Conservation (phyloP, 768 basidiomycete species). For the Suillus fuscotomentosus region DNA sequence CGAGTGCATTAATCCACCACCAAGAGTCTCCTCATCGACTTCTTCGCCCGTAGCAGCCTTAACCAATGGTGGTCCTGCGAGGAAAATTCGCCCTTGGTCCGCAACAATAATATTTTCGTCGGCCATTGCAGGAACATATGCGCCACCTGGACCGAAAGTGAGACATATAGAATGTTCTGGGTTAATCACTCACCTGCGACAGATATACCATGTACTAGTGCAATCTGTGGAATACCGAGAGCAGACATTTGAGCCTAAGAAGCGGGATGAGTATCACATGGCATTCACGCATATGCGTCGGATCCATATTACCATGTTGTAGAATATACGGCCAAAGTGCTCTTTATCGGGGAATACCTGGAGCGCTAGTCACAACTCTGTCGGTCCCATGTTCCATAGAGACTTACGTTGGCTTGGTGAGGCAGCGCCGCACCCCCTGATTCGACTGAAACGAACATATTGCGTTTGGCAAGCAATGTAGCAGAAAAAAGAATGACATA, state of each 20-base stretch:
- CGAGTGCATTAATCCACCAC: slow-evolving; percentile 90
- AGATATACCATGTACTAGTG: slow-evolving; percentile 91
- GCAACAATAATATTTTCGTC: slow-evolving; percentile 91
- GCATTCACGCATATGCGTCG: slow-evolving; percentile 1
- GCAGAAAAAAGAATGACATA: slow-evolving; percentile 33
- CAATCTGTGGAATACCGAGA: slow-evolving; percentile 86
- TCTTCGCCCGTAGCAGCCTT: slow-evolving; percentile 94
- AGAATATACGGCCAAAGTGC: slow-evolving; percentile 95
- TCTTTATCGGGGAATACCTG: slow-evolving; percentile 91
- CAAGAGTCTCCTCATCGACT: slow-evolving; percentile 89
- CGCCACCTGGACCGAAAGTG: slow-evolving; percentile 55
- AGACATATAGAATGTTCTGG: not conserved
- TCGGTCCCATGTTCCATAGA: not conserved
- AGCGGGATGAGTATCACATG: slow-evolving; percentile 11
- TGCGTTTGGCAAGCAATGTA: slow-evolving; percentile 1
- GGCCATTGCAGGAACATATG: slow-evolving; percentile 95
- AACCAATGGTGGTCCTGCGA: slow-evolving; percentile 92
- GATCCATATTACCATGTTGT: slow-evolving; percentile 73
- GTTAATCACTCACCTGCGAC: slow-evolving; percentile 61
- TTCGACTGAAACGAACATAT: slow-evolving; percentile 58
- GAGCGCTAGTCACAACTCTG: slow-evolving; percentile 1
- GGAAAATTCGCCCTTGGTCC: slow-evolving; percentile 90
- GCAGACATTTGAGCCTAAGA: slow-evolving; percentile 89
- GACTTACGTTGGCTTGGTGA: slow-evolving; percentile 76
- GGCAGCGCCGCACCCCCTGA: slow-evolving; percentile 93